Base-by-base conservation (phyloP, 352 stramenopile species). In the Phytophthora ohioensis region DNA sequence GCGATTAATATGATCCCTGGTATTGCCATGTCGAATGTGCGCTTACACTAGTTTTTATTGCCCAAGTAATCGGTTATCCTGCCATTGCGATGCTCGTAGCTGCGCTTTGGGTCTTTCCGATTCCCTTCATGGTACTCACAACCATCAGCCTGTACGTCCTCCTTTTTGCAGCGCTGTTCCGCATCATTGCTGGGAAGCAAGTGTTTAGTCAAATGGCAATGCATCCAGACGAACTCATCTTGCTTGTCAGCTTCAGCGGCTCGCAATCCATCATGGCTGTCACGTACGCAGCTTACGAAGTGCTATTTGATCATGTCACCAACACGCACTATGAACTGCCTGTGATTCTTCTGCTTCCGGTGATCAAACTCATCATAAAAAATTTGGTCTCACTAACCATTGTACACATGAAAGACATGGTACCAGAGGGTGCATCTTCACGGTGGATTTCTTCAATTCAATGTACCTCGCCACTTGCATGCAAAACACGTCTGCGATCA, bases 391-490 rank as follows among this genome's bases (percentile, higher is more conserved):
- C 63, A 5, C 52, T 64, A 1, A n/a, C 36, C 6, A 68, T 75
- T 35, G 10, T 17, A 5, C 65, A 71, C 38, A 67, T 77, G 45
- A 58, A 72, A 4, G 73, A 79, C 17, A 51, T 77, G 49, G 49
- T 73, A 11, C 73, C 73, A 0, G 73, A 78, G 42, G 57, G 60
- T 7, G 68, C 27, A 77, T 87, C 45, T 82, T 85, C 58, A 81
- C 64, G 9, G 58, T 84, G 21, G 68, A 84, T 15, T 73, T 82
- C 45, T 85, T 82, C 64, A 81, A 77, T 45, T 71, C 78, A 10
- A 64, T 85, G 38, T 88, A 76, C 32, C 65, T 82, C 1, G 55
- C 73, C 15, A 80, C 57, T 6, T 82, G 75, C 53, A 76, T 85
- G 71, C 79, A 87, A 36, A 79, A 71, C 57, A 64, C 78, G 1